A percentile compares a stretch with the other conserved stretches of the same genome.
These are phyloP conservation scores for Melocanna baccifera DNA, from an alignment of 176 grass and related monocot species.

Conservation along the genomic window DNA sequence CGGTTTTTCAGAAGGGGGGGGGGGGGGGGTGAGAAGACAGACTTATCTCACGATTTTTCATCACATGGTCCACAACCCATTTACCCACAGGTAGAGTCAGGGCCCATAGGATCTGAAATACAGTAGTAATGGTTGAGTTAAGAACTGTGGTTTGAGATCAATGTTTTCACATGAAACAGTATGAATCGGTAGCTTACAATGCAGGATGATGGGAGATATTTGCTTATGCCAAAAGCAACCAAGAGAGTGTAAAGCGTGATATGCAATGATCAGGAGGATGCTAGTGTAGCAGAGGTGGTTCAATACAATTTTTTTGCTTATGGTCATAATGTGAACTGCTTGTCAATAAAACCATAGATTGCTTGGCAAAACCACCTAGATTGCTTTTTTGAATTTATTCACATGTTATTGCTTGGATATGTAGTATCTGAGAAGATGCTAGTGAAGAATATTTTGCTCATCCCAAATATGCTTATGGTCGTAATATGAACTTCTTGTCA, in stretches of 20 bases:
- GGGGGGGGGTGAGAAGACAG: not conserved
- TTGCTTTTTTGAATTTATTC: no score
- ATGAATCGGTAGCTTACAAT: conserved; percentile 42
- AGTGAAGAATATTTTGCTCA: no score
- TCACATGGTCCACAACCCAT: conserved; percentile 61
- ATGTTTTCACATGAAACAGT: not conserved
- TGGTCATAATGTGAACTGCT: no score
- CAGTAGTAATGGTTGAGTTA: not conserved
- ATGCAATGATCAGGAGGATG: no score
- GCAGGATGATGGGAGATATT: conserved; percentile 64
- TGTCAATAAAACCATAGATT: no score
- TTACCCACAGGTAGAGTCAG: conserved; percentile 66
- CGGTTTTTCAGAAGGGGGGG: not conserved
- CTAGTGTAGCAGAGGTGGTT: no score
- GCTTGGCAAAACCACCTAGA: no score
- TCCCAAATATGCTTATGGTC: no score
- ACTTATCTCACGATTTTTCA: conserved; percentile 67
- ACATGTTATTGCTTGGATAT: no score
- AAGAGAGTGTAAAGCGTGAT: conserved; percentile 61
- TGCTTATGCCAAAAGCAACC: conserved; percentile 47
- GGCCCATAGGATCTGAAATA: conserved; percentile 53
- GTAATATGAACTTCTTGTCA: no score
- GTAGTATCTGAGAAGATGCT: no score
- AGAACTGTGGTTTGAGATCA: not conserved
- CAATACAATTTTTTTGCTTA: no score